Conservation (phyloP, 495 filamentous ascomycete genomes). For the Penicillium daleae region DNA sequence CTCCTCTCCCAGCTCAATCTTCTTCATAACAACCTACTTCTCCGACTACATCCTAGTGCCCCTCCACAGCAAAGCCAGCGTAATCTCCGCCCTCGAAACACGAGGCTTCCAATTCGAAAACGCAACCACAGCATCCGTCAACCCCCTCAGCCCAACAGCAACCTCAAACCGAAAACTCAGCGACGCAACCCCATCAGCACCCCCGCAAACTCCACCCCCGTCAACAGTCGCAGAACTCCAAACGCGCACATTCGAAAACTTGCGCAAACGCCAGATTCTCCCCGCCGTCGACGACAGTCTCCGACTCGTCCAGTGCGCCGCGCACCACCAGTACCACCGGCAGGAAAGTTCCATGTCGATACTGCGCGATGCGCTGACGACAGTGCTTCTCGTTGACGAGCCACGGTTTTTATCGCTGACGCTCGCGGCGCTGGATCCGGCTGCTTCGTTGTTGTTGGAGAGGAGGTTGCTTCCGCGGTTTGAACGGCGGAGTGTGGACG, state of each 20-base stretch:
- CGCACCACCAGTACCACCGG: conserved; percentile 53
- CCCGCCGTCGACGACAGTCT: conserved; percentile 71
- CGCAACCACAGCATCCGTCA: conserved; percentile 68
- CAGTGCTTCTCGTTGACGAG: conserved; percentile 61
- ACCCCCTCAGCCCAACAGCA: conserved; percentile 39
- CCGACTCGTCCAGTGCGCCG: conserved; percentile 83
- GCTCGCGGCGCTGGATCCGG: conserved; percentile 80
- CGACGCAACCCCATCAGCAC: conserved; percentile 52
- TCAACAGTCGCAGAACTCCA: conserved; percentile 79
- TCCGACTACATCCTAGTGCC: conserved; percentile 96
- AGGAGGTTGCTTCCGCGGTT: conserved; percentile 64
- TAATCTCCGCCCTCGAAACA: conserved; percentile 75
- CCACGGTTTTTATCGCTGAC: conserved; percentile 87
- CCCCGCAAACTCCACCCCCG: no score
- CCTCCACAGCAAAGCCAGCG: conserved; percentile 66
- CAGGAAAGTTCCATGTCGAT: conserved; percentile 52
- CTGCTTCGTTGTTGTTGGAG: conserved; percentile 77
- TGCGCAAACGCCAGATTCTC: conserved; percentile 72
- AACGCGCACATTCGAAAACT: conserved; percentile 73
- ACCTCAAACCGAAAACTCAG: conserved; percentile 33
- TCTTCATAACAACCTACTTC: conserved; percentile 98
- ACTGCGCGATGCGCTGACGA: conserved; percentile 48
- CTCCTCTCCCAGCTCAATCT: conserved; percentile 67
- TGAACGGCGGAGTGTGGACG: conserved; percentile 45
- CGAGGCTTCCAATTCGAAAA: conserved; percentile 85